Base-by-base conservation (phyloP, 345 rosid species). In the Eucalyptus sp. region DNA sequence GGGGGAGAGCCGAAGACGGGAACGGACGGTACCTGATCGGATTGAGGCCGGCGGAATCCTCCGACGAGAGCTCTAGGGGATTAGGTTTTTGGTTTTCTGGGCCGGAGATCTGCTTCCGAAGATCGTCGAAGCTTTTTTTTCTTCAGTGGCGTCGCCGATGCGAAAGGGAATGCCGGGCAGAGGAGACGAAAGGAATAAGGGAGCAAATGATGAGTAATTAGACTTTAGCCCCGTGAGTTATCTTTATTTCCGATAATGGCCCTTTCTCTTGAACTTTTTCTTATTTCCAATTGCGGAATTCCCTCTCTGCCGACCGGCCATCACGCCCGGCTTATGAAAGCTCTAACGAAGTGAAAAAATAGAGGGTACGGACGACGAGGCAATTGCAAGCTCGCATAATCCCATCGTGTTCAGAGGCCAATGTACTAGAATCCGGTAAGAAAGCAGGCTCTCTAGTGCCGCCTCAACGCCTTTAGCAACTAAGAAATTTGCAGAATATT, bases 321-420 rank as follows among this genome's bases (percentile, higher is more conserved):
- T 56, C 29, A 56, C 62, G 62, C 62, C 29, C 29, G 11, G 37
- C 43, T 68, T 8, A 33, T 9, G 24, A 68, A 68, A 68, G 41
- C 33, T 31, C 6, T 66, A 4, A 66, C 12, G 1, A 71, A 71
- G 44, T 33, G 44, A 17, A 68, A 18, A 27, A 27, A 68, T 33
- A 33, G 17, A 33, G 11, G 11, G 22, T 33, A 18, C 22, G 3
- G 10, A 68, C 9, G 43, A 18, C 5, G 3, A 4, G 44, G 7
- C 41, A 33, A 7, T 76, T 1, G 3, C 7, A 13, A 76, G 48
- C 14, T 11, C 14, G 15, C 15, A 76, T 24, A 6, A 37, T 76
- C 83, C 3, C 8, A 20, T 1, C 7, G 1, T 6, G 7, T 17
- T 37, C 13, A 71, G 0, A 37, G 1, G 3, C 7, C 8, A 3